Base-by-base conservation (phyloP, 495 filamentous ascomycete species). In the Pseudotulostoma volvatum region DNA sequence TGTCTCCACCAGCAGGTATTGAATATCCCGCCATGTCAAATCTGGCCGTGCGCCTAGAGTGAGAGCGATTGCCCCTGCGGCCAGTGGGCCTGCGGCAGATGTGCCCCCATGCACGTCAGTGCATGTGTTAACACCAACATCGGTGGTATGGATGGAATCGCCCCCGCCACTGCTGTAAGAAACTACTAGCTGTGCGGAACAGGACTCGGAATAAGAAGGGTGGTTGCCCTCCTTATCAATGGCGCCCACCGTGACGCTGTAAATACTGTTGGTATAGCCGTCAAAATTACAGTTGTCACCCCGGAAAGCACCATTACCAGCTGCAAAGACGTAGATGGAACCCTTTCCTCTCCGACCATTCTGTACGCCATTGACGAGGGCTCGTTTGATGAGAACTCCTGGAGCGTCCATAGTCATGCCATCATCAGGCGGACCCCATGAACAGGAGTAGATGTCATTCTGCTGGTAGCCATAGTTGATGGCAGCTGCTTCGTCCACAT, bases 261-360 rank as follows among this genome's bases (percentile, higher is more conserved):
- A 97, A 40, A 97, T 97, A 52, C 85, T 93, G 62, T 97, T 97
- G 46, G 92, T 96, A 56, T 97, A 97, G 8, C 90, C 90, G 52
- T 97, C 90, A 50, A 96, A 97, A 54, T 97, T 97, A 71, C 90
- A 97, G 60, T 97, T 95, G 53, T 97, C 90, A 31, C 80, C 87
- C 34, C 51, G 69, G n/a, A 60, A 56, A 17, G 86, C 92, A 25
- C 90, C 90, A 52, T 97, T 97, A 40, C 90, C 90, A 44, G 87
- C 90, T 13, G 90, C 90, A 57, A 97, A 97, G 35, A 97, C 90
- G 48, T 84, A 97, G 44, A 97, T 79, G 9, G 85, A 90, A n/a
- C 90, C 90, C 39, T 73, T 71, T 1, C 84, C 80, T 23, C 62
- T 64, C 33, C 90, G 79, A 31, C 90, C 90, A 31, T 90, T 77